Evolutionary conservation across 2,329 filamentous ascomycete genomes (phyloP).

Genomic region (Ophiostoma sp.): DNA sequence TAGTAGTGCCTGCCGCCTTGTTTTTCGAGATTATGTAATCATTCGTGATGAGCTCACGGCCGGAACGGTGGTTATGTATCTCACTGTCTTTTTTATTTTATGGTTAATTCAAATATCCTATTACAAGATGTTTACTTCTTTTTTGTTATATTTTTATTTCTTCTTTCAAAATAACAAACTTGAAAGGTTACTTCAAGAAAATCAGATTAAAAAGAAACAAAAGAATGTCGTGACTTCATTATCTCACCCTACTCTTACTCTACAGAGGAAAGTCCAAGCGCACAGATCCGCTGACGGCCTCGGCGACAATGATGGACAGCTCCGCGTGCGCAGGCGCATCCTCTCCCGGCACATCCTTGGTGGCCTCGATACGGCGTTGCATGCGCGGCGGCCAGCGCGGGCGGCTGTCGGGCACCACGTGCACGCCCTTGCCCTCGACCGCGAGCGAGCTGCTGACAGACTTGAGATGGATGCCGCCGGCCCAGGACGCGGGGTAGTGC

Average conservation of each 20-base stretch:
- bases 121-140: no score
- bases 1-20: background rate
- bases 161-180: no score
- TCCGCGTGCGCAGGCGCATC: background rate
- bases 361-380: constrained; percentile 14
- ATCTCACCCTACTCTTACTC: background rate
- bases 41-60: background rate
- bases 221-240: background rate
- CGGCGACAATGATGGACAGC: constrained; percentile 15
- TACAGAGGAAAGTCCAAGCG: constrained; percentile 21
- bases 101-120: no score
- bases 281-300: constrained; percentile 20
- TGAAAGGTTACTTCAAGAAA: background rate
- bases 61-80: no score
- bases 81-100: no score
- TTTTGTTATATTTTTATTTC: no score
- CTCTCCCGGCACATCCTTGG: constrained; percentile 22
- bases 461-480: constrained; percentile 41
- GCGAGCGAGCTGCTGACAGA: constrained; percentile 38
- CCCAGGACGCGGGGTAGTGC: constrained; percentile 47
- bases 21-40: background rate
- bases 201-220: background rate
- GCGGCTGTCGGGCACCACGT: constrained; percentile 34
- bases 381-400: constrained; percentile 21
- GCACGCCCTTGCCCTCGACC: constrained; percentile 42